Evolutionary conservation across 768 basidiomycete species (phyloP).

Genomic region (Amanita inopinata): DNA sequence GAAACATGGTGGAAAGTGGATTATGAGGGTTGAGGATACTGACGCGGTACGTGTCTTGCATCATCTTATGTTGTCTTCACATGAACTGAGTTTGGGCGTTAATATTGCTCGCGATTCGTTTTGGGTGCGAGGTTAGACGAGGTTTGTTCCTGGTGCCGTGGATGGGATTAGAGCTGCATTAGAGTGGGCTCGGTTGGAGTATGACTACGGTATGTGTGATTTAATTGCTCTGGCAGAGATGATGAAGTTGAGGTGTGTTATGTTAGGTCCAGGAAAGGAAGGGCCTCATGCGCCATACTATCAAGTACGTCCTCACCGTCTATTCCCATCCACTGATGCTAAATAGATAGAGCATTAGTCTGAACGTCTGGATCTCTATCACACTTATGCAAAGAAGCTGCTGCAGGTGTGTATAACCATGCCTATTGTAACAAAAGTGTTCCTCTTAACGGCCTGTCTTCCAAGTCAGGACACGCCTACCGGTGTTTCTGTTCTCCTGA

Average conservation of each 20-base stretch:
- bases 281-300: constrained; percentile 81
- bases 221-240: neutral
- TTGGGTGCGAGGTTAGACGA: constrained; percentile 44
- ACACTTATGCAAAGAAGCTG: constrained; percentile 57
- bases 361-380: constrained; percentile 81
- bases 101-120: too few species aligned
- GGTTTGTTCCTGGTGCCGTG: constrained; percentile 76
- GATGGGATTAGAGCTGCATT: constrained; percentile 70
- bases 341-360: constrained; percentile 40
- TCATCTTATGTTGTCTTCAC: too few species aligned
- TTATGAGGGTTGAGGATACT: constrained; percentile 91
- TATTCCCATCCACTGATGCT: neutral
- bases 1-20: constrained; percentile 80
- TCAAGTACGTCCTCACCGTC: constrained; percentile 44
- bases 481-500: constrained; percentile 88
- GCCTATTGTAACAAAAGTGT: neutral
- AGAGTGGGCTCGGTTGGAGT: constrained; percentile 86
- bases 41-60: constrained; percentile 54
- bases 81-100: too few species aligned
- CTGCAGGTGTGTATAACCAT: constrained; percentile 45
- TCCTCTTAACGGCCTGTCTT: neutral
- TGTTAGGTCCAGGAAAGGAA: constrained; percentile 62
- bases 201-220: constrained; percentile 68
- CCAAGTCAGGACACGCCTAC: constrained; percentile 81
- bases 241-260: neutral